phyloP scores from a whole-genome alignment of 495 filamentous ascomycete genomes.

The Xylaria bambusicola region DNA sequence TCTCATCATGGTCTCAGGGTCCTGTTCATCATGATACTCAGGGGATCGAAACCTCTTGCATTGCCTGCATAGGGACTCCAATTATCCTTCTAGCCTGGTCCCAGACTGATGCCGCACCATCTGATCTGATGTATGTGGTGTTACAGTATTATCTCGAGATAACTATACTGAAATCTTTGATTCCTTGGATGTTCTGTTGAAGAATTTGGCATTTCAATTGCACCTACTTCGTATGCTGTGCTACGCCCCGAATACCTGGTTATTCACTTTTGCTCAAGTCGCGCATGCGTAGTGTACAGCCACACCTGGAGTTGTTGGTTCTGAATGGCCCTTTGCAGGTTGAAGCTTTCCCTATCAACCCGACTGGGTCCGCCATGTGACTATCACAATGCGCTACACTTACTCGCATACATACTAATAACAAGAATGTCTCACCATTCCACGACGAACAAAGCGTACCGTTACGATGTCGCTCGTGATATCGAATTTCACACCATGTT shows the following conservation, averaged over 20 bases:
- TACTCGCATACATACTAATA: not conserved
- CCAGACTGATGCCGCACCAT: too few relatives aligned
- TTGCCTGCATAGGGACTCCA: not conserved
- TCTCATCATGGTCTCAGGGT: not conserved
- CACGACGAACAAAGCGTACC: not conserved
- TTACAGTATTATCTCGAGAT: constrained; percentile 1
- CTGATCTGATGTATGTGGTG: too few relatives aligned
- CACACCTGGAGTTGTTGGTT: not conserved
- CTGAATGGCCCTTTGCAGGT: not conserved
- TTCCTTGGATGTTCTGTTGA: too few relatives aligned
- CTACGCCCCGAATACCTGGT: not conserved
- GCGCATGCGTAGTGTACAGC: not conserved
- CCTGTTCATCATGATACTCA: not conserved
- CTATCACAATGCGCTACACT: not conserved
- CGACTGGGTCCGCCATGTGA: not conserved
- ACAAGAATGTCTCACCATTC: too few relatives aligned
- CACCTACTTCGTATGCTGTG: too few relatives aligned
- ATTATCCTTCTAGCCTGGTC: not conserved
- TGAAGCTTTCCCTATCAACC: not conserved
- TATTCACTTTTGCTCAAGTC: not conserved
- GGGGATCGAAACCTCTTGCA: not conserved
- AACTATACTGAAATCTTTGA: too few relatives aligned
- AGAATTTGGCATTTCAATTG: too few relatives aligned
- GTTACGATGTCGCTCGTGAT: not conserved
- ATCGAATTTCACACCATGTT: not conserved